Evolutionary conservation across 495 filamentous ascomycete genomes (phyloP).

Genomic region (Penicillium crystallinum): DNA sequence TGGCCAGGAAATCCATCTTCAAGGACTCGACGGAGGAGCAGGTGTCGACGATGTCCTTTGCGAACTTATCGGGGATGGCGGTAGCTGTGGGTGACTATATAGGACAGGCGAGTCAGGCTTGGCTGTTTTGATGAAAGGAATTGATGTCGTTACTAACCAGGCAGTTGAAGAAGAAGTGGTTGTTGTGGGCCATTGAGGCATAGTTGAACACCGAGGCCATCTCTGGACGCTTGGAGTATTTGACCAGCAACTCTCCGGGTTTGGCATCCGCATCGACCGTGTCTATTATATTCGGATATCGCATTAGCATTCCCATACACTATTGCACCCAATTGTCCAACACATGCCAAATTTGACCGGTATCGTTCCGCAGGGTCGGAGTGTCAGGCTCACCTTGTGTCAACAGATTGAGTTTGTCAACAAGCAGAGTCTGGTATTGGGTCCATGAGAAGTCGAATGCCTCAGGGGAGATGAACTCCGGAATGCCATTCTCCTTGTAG

Average conservation of each 20-base stretch:
- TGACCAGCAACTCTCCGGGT: conserved; percentile 63
- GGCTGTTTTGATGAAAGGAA: not conserved
- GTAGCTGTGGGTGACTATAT: conserved; percentile 42
- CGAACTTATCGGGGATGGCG: conserved; percentile 47
- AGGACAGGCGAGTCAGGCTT: conserved; percentile 2
- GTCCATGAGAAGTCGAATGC: conserved; percentile 75
- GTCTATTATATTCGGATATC: conserved; percentile 24
- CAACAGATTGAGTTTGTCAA: conserved; percentile 69
- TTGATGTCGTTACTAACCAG: conserved; percentile 37
- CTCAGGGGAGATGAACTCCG: conserved; percentile 57
- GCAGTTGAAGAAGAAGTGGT: conserved; percentile 87
- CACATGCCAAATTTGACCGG: not conserved
- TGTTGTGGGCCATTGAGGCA: conserved; percentile 94
- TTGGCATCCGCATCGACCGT: conserved; percentile 53
- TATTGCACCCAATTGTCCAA: not conserved
- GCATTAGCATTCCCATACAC: not conserved
- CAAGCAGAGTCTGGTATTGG: conserved; percentile 67
- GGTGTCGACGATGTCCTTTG: conserved; percentile 48
- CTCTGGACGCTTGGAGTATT: conserved; percentile 70
- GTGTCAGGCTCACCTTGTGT: conserved; percentile 57
- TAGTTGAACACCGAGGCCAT: conserved; percentile 84
- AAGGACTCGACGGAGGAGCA: conserved; percentile 83
- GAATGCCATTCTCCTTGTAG: conserved; percentile 56
- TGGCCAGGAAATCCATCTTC: conserved; percentile 69
- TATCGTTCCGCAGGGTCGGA: conserved; percentile 7